phyloP scores from a whole-genome alignment of 2,329 filamentous ascomycete genomes.

The Pseudogymnoascus sp. region DNA sequence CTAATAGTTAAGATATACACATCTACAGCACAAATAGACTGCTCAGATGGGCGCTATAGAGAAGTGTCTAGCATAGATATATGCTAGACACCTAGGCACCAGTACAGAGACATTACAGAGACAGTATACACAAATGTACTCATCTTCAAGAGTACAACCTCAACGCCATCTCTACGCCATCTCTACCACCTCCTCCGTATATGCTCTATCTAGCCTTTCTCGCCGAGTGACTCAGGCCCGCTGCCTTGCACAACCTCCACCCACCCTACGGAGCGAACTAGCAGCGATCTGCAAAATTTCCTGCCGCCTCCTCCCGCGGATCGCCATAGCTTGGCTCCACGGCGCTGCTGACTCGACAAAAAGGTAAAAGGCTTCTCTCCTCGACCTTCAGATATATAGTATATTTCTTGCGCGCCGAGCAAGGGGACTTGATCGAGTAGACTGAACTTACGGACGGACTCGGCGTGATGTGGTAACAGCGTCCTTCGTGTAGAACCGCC shows the following conservation, averaged over 20 bases:
- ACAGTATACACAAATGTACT: too few species aligned
- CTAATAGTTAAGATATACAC: neutral
- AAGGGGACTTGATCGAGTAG: neutral
- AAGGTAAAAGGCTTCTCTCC: neutral
- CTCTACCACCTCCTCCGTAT: too few species aligned
- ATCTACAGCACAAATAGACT: neutral
- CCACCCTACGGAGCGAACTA: neutral
- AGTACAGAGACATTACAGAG: too few species aligned
- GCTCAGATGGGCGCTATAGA: too few species aligned
- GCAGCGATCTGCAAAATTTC: constrained; percentile 1
- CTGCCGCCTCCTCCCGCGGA: neutral
- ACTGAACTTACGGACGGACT: neutral
- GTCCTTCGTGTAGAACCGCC: neutral
- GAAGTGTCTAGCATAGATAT: too few species aligned
- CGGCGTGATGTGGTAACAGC: constrained; percentile 1
- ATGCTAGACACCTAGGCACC: too few species aligned
- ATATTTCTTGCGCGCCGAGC: neutral
- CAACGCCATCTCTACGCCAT: neutral
- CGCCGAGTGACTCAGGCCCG: constrained; percentile 3
- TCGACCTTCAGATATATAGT: neutral
- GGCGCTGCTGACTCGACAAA: neutral
- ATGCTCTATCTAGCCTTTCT: neutral
- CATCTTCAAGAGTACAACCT: neutral
- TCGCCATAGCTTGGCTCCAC: neutral
- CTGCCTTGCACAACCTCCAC: neutral